Base-by-base conservation (phyloP, 2,329 filamentous ascomycete genomes). In the Gaeumannomyces sp. region DNA sequence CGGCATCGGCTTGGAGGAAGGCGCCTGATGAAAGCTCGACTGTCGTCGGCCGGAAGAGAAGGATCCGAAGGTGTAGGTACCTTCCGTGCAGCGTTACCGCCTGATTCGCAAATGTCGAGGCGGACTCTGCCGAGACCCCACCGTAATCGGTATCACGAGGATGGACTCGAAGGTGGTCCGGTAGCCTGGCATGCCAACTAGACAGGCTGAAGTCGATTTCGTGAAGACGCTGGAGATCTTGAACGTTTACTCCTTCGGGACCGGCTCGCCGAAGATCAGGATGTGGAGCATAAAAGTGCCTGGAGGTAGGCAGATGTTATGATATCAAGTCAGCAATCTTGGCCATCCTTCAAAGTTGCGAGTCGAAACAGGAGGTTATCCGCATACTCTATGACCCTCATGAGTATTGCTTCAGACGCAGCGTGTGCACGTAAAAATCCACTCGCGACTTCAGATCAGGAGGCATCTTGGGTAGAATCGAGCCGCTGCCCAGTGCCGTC, bases 1-100 rank as follows among this genome's bases (percentile, higher is more conserved):
- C 58, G 22, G 56, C 56, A 29, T 59, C 62, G 16, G 62, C 56
- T 14, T 64, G 53, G 10, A 64, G 45, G 57, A 64, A 59, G 22
- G 33, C 31, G 14, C 56, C 58, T 3, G 58, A 50, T 16, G 62
- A 59, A 6, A 64, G 57, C 33, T 59, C 58, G n/a, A 64, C 57
- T 2, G 62, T 64, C 2, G 62, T 64, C 3, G 62, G 62, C 22
- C 62, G 56, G 56, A 64, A 64, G 4, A 64, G 62, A n/a, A 64
- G 35, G n/a, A 64, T 64, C 2, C 62, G 62, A 7, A 64, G 62
- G 58, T 64, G 62, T 0, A 64, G 58, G 27, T 64, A 64, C 1
- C 62, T 58, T 19, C 62, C 58, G 14, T 60, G 58, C 25, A 64
- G 29, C 14, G 58, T 59, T n/a, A 50, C 58, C 7, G 62, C 62